phyloP scores from a whole-genome alignment of 2,329 filamentous ascomycete genomes.

The Hypoxylon sp. region DNA sequence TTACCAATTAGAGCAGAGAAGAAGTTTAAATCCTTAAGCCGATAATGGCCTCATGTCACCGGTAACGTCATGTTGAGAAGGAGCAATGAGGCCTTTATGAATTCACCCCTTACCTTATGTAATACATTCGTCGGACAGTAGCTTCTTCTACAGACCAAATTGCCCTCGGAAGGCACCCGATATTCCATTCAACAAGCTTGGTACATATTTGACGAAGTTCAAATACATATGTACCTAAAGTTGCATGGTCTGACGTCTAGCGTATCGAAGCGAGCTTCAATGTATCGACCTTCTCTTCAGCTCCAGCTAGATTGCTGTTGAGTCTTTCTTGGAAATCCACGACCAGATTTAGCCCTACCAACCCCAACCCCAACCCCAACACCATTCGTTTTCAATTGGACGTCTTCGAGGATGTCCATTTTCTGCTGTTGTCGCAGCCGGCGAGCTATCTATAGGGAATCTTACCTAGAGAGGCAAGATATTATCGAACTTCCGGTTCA shows the following conservation, averaged over 20 bases:
- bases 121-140: not conserved
- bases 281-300: constrained; percentile 12
- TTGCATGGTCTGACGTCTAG: constrained; percentile 24
- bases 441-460: constrained; percentile 37
- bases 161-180: not conserved
- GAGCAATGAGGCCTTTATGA: not conserved
- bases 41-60: not conserved
- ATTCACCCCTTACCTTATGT: not conserved
- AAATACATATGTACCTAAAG: constrained; percentile 3
- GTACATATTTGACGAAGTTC: not conserved
- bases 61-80: not conserved
- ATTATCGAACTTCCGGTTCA: constrained; percentile 44
- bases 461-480: constrained; percentile 29
- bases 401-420: constrained; percentile 52
- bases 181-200: not conserved
- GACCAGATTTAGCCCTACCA: constrained; percentile 52
- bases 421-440: constrained; percentile 55
- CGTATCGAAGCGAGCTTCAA: constrained; percentile 26
- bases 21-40: not conserved
- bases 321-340: constrained; percentile 44
- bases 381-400: constrained; percentile 37
- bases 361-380: constrained; percentile 23
- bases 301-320: constrained; percentile 16
- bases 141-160: not conserved
- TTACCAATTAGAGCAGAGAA: not conserved